Base-by-base conservation (phyloP, 495 filamentous ascomycete genomes). In the Penicillium cosmopolitanum region DNA sequence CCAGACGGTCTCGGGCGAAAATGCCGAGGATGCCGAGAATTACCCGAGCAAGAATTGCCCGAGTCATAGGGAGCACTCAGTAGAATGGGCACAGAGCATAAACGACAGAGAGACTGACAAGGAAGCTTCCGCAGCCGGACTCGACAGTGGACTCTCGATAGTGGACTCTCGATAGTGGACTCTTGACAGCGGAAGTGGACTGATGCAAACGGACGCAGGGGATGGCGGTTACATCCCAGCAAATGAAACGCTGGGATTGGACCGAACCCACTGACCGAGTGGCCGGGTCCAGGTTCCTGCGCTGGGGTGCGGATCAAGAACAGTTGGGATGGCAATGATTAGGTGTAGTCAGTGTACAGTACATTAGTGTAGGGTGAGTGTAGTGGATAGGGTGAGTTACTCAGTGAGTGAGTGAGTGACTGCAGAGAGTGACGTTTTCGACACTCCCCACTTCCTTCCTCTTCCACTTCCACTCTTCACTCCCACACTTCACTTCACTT, bases 281-380 rank as follows among this genome's bases (percentile, higher is more conserved):
- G 38, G 42, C 18, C 60, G 64, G 64, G 54, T 64, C 61, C 46
- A 65, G 56, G 65, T 66, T 56, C 62, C 65, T 63, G 62, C 62
- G 58, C 48, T 48, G 58, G 58, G 52, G 55, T 44, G 63, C 61
- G 61, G 64, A 58, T 66, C 63, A 23, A 38, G 38, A 48, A 51
- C 60, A 63, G 61, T 63, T 63, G 61, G 46, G 61, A 58, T 31
- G 28, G 28, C 54, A 55, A 58, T 31, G 28, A 31, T 31, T 31
- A 31, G 23, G 23, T 23, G 23, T 23, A 23, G 19, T 21, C 19
- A 21, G 19, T 21, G 19, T 21, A n/a, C n/a, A n/a, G n/a, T n/a
- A n/a, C n/a, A n/a, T n/a, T n/a, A 21, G 19, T 21, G 19, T 21
- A 21, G 19, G 19, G 19, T 21, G 19, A 21, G 23, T 4, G 23